Conservation (phyloP, 2,329 filamentous ascomycete species). For the Talaromyces sp. region DNA sequence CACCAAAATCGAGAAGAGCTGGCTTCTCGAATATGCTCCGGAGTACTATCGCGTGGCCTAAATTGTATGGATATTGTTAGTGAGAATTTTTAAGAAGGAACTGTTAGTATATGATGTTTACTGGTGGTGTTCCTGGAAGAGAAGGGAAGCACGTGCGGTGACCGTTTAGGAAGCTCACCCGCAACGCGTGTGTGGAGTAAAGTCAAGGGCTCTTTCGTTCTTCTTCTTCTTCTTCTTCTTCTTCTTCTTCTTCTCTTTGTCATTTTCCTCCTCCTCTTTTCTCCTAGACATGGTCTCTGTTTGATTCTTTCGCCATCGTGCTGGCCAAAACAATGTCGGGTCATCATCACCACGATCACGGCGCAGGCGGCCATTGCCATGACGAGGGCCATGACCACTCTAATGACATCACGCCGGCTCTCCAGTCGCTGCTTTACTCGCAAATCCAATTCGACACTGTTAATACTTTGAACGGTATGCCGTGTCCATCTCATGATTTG, state of each 20-base stretch:
- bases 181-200: not conserved
- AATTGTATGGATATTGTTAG: not conserved
- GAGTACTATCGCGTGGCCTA: slow-evolving; percentile 67
- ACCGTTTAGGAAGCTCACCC: not conserved
- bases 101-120: not conserved
- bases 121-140: not conserved
- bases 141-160: not conserved
- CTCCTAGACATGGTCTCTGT: not conserved
- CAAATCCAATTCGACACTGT: slow-evolving; percentile 88
- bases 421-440: slow-evolving; percentile 86
- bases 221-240: not conserved
- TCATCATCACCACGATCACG: slow-evolving; percentile 34
- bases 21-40: slow-evolving; percentile 83
- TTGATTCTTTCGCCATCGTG: not conserved
- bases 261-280: not conserved
- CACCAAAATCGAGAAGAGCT: slow-evolving; percentile 89
- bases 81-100: not conserved
- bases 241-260: not conserved
- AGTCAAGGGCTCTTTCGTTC: not conserved
- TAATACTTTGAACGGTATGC: slow-evolving; percentile 68
- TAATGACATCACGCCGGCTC: slow-evolving; percentile 85
- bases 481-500: not conserved
- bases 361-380: slow-evolving; percentile 44
- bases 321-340: slow-evolving; percentile 24
- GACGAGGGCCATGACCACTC: slow-evolving; percentile 73